Percentiles rank a stretch among this genome's conserved stretches.
Evolutionary conservation across 2,329 filamentous ascomycete species (phyloP).

Genomic region (Dothidotthia symphoricarpi): DNA sequence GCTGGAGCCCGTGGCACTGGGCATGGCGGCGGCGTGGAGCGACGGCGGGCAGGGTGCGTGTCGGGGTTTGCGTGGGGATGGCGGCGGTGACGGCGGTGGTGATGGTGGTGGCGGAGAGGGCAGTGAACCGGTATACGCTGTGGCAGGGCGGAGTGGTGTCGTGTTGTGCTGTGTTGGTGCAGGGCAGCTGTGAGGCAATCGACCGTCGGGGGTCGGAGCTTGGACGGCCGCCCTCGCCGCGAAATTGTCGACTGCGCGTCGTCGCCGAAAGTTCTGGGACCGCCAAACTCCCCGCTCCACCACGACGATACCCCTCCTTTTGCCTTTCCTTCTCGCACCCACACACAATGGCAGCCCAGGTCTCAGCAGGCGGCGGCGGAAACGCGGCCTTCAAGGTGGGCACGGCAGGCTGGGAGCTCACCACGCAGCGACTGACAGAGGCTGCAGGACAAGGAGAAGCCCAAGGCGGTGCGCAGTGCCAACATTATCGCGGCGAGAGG

Average conservation of each 20-base stretch:
- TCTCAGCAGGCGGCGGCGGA: conserved; percentile 44
- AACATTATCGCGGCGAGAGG: conserved; percentile 98
- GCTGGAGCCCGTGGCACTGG: conserved; percentile 86
- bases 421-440: conserved; percentile 43
- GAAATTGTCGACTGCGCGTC: conserved; percentile 25
- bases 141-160: neutral
- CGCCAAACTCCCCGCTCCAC: conserved; percentile 22
- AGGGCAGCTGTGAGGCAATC: conserved; percentile 11
- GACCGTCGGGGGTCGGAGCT: conserved; percentile 19
- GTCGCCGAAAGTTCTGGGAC: conserved; percentile 23
- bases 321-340: conserved; percentile 11
- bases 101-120: conserved; percentile 2
- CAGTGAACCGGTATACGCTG: no score
- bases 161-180: neutral
- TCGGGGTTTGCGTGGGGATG: conserved; percentile 13
- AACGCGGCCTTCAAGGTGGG: conserved; percentile 67
- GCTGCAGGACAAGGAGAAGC: conserved; percentile 86
- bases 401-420: conserved; percentile 7
- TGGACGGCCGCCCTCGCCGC: conserved; percentile 22
- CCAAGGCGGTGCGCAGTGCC: conserved; percentile 88
- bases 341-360: conserved; percentile 36
- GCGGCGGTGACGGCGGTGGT: conserved; percentile 3
- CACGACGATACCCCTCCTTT: conserved; percentile 21
- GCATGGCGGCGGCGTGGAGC: conserved; percentile 59
- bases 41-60: no score